These are phyloP conservation scores for Silybum marianum DNA, from an alignment of 129 eudicot genomes.

Conservation along the genomic window DNA sequence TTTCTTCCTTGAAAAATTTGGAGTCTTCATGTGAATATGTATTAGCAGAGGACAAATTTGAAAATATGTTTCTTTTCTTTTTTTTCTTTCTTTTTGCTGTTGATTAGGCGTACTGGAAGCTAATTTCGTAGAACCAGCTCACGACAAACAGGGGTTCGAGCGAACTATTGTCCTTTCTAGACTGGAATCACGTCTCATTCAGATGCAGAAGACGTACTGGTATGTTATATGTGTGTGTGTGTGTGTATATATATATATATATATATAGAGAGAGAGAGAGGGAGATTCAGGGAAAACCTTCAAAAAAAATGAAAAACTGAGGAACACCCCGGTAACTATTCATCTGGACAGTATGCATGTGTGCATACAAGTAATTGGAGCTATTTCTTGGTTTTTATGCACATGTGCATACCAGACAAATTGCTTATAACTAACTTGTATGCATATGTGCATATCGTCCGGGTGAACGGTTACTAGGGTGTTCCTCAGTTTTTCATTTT, in stretches of 20 bases:
- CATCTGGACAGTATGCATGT: too few species aligned
- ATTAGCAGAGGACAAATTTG: constrained; percentile 11
- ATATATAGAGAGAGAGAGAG: too few species aligned
- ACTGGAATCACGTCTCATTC: constrained; percentile 68
- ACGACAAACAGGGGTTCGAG: constrained; percentile 97
- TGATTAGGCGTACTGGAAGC: constrained; percentile 87
- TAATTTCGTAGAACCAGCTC: constrained; percentile 98
- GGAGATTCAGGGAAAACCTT: too few species aligned
- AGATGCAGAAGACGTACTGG: constrained; percentile 91
- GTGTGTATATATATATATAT: background rate
- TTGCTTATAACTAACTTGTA: too few species aligned
- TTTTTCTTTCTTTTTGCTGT: constrained; percentile 1
- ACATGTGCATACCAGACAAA: too few species aligned
- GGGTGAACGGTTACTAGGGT: too few species aligned
- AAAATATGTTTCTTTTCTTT: background rate
- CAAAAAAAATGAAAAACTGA: too few species aligned
- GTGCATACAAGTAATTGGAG: too few species aligned
- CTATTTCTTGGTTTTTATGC: too few species aligned
- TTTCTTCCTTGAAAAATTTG: constrained; percentile 9
- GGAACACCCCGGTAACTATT: too few species aligned
- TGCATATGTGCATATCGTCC: too few species aligned
- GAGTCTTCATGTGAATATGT: constrained; percentile 14
- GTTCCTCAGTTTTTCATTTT: too few species aligned
- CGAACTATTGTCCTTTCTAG: constrained; percentile 89
- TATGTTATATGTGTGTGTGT: constrained; percentile 25